Evolutionary conservation across 140 eudicot species (phyloP).

Genomic region (Flaveria floridana): DNA sequence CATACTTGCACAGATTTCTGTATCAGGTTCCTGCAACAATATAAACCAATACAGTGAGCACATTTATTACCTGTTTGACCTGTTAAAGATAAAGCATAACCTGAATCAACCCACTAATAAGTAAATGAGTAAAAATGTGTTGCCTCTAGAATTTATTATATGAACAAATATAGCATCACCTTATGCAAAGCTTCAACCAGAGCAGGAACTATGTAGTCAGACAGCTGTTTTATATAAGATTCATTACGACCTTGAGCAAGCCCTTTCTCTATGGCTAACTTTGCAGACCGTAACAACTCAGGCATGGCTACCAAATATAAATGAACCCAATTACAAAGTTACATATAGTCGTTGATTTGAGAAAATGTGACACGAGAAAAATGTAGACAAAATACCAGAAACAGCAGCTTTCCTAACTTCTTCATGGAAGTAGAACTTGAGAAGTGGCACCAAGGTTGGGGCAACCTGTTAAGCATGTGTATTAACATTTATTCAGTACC

Average conservation of each 20-base stretch:
- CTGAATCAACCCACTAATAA: neutral
- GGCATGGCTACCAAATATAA: constrained; percentile 74
- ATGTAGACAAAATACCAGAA: constrained; percentile 52
- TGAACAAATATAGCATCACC: constrained; percentile 37
- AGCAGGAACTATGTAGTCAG: constrained; percentile 89
- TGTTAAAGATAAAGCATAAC: neutral
- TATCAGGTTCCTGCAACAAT: constrained; percentile 89
- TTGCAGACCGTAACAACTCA: constrained; percentile 87
- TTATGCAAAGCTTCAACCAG: constrained; percentile 93
- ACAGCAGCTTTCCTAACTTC: constrained; percentile 98
- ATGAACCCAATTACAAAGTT: constrained; percentile 1
- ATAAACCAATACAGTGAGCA: constrained; percentile 21
- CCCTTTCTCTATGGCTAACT: constrained; percentile 95
- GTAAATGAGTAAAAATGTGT: neutral
- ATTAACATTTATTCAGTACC: neutral
- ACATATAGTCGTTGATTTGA: neutral
- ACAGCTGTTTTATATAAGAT: constrained; percentile 85
- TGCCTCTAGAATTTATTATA: neutral
- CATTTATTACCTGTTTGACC: neutral
- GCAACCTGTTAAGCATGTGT: constrained; percentile 64
- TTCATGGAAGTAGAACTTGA: constrained; percentile 87
- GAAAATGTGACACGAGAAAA: neutral
- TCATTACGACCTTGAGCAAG: constrained; percentile 95
- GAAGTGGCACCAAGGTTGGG: constrained; percentile 84
- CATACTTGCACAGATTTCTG: constrained; percentile 93